Conservation (phyloP, 2,329 filamentous ascomycete species). For the Podosphaera fusca region DNA sequence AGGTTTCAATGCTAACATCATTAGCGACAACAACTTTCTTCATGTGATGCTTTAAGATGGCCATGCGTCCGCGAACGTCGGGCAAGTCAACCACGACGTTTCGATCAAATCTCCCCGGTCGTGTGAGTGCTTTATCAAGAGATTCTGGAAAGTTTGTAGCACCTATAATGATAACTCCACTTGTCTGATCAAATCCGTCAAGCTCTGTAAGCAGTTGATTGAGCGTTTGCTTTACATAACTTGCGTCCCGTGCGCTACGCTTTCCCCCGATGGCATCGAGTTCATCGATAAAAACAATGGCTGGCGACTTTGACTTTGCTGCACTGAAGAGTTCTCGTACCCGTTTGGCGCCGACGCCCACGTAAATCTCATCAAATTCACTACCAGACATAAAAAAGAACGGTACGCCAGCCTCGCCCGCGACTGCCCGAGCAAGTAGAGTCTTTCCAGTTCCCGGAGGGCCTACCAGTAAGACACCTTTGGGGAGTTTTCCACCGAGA, state of each 20-base stretch:
- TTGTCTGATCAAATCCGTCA: constrained; percentile 88
- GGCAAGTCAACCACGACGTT: constrained; percentile 75
- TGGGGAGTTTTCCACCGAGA: constrained; percentile 86
- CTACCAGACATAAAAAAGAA: constrained; percentile 99
- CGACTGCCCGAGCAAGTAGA: constrained; percentile 79
- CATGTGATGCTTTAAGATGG: constrained; percentile 83
- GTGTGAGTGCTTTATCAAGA: constrained; percentile 81
- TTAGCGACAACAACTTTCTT: constrained; percentile 64
- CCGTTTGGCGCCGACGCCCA: constrained; percentile 87
- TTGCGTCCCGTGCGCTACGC: constrained; percentile 75
- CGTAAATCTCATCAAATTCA: constrained; percentile 96
- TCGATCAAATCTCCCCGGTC: constrained; percentile 87
- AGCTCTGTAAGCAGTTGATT: constrained; percentile 94
- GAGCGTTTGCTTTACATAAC: constrained; percentile 89
- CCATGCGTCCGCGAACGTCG: constrained; percentile 78
- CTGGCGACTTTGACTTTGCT: constrained; percentile 64
- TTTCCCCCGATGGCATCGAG: constrained; percentile 86
- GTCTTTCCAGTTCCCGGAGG: constrained; percentile 97
- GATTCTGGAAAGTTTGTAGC: constrained; percentile 92
- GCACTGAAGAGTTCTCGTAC: constrained; percentile 78
- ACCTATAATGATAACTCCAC: constrained; percentile 82
- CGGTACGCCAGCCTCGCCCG: constrained; percentile 86
- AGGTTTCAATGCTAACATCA: constrained; percentile 61
- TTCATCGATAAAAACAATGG: constrained; percentile 92
- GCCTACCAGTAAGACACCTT: constrained; percentile 84